Conservation (phyloP, 2,329 filamentous ascomycete genomes). For the Arachnopeziza araneosa region DNA sequence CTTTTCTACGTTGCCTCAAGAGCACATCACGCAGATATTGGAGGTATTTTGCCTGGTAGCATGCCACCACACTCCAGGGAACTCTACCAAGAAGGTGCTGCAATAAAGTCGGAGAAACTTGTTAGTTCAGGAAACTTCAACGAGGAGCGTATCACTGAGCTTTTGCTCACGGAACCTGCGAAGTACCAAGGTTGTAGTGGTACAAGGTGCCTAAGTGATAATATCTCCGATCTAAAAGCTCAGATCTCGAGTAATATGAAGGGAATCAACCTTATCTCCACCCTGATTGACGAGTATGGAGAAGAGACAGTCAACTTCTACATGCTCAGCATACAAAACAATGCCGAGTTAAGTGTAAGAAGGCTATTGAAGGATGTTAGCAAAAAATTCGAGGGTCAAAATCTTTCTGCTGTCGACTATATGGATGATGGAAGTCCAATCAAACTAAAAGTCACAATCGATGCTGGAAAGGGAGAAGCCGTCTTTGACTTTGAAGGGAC, state of each 20-base stretch:
- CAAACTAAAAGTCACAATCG: constrained; percentile 67
- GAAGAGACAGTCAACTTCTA: constrained; percentile 75
- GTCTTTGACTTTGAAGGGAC: constrained; percentile 76
- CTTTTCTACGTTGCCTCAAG: constrained; percentile 71
- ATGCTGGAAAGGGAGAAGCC: constrained; percentile 67
- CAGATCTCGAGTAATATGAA: constrained; percentile 85
- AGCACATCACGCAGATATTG: constrained; percentile 79
- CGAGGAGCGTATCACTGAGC: constrained; percentile 66
- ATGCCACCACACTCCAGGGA: constrained; percentile 74
- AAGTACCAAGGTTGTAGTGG: constrained; percentile 71
- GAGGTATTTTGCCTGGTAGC: constrained; percentile 72
- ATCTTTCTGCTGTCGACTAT: constrained; percentile 71
- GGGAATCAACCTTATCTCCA: constrained; percentile 71
- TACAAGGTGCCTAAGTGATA: constrained; percentile 74
- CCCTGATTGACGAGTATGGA: constrained; percentile 71
- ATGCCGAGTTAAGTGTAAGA: constrained; percentile 71
- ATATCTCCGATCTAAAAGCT: constrained; percentile 80
- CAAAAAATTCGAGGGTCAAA: constrained; percentile 60
- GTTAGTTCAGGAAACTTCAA: constrained; percentile 74
- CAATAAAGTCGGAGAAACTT: constrained; percentile 62
- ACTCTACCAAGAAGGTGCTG: constrained; percentile 59
- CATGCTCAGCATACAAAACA: constrained; percentile 77
- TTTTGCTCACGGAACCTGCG: constrained; percentile 68
- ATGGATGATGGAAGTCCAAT: constrained; percentile 87
- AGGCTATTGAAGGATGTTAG: constrained; percentile 68